Evolutionary conservation across 176 grass and related monocot species (phyloP).

Genomic region (Triticum turgidum): DNA sequence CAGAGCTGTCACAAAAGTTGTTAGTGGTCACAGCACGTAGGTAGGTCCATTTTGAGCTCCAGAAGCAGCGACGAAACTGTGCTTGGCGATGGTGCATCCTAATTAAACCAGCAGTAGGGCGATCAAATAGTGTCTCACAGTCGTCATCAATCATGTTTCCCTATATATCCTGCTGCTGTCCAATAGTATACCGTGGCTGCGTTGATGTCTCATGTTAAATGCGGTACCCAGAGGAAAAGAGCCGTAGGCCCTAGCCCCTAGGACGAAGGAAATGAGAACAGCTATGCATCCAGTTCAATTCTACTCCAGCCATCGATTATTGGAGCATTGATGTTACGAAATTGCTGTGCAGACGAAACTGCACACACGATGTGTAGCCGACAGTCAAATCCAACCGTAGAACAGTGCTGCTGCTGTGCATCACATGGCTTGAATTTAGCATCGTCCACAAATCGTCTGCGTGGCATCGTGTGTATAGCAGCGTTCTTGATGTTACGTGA

Average conservation of each 20-base stretch:
- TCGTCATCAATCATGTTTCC: background rate
- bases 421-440: too few relatives aligned
- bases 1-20: conserved; percentile 3
- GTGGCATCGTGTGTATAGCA: too few relatives aligned
- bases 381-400: too few relatives aligned
- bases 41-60: background rate
- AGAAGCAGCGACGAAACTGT: background rate
- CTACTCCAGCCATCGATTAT: background rate
- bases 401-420: too few relatives aligned
- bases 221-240: background rate
- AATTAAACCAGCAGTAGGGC: background rate
- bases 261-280: background rate
- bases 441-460: too few relatives aligned
- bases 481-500: background rate
- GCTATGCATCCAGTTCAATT: background rate
- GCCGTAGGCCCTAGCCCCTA: background rate
- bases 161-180: background rate
- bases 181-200: background rate
- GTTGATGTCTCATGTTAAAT: background rate
- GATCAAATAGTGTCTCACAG: background rate
- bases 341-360: too few relatives aligned
- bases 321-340: background rate
- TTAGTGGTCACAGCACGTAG: background rate
- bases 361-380: too few relatives aligned
- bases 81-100: background rate